phyloP scores from a whole-genome alignment of 2,329 filamentous ascomycete species.

The Curvularia lunata region DNA sequence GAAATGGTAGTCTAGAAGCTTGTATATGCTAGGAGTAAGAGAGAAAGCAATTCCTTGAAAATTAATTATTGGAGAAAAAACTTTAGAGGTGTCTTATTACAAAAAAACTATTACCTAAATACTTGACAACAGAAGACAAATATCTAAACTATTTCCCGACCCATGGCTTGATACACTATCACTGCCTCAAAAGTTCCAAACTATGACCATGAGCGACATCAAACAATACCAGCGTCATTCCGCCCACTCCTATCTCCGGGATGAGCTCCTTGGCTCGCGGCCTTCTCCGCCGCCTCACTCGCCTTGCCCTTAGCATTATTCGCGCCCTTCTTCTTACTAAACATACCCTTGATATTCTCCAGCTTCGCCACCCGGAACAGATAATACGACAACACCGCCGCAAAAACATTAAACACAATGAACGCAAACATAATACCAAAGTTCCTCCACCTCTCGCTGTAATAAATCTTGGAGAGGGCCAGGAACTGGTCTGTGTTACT shows the following conservation, averaged over 20 bases:
- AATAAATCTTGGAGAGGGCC: constrained; percentile 50
- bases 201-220: not conserved
- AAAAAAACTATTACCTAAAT: not conserved
- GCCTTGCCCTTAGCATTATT: constrained; percentile 24
- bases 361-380: constrained; percentile 42
- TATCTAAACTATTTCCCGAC: not conserved
- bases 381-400: constrained; percentile 67
- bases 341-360: constrained; percentile 16
- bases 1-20: not conserved
- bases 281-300: constrained; percentile 21
- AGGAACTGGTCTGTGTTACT: constrained; percentile 58
- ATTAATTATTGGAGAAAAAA: not conserved
- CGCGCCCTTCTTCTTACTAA: constrained; percentile 28
- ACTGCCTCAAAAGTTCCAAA: not conserved
- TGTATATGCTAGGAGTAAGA: not conserved
- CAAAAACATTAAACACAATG: constrained; percentile 67
- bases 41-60: not conserved
- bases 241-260: constrained; percentile 26
- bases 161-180: not conserved
- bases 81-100: not conserved
- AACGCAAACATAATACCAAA: constrained; percentile 74
- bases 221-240: constrained; percentile 16
- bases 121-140: not conserved
- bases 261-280: constrained; percentile 26
- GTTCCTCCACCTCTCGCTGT: constrained; percentile 65